Evolutionary conservation across 257 asterid species (phyloP), one percentile per base, ranked within the genome.

Genomic region (Jasminum sambac): DNA sequence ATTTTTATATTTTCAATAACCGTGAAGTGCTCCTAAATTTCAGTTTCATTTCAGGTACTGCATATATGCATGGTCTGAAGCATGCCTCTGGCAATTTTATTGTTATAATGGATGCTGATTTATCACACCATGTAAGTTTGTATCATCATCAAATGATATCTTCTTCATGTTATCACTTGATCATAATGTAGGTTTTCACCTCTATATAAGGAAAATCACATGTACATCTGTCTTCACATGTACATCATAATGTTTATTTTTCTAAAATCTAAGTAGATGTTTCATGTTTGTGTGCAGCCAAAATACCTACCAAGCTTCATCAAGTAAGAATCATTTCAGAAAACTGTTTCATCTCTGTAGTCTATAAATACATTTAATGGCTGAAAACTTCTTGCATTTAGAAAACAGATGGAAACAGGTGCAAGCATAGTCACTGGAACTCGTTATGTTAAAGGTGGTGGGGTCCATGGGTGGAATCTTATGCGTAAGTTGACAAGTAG

Each of bases 401-500:
- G 99, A 84, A 95, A 91, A 76, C 97, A 95, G 86, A 82, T 79
- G 72, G 99, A 88, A 70, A 91, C 99, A 4, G 94, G 90, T 70
- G 97, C 98, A 59, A 87, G 88, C 83, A 95, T 95, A 68, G 97
- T 95, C 63, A 91, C 99, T 74, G 99, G 99, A 70, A 95, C 98
- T 60, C 86, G 98, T 64, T 91, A 95, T 83, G 97, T 95, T 48
- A 80, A 83, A 78, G 93, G 89, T 64, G 97, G 99, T 50, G 99
- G 99, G 17, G 97, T 91, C 48, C 97, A 91, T 57, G 99, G 99
- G 25, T 95, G 99, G 99, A 95, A 84, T 84, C 79, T 95, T 52
- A 91, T 89, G 98, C 96, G 98, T 64, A 95, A 95, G 77, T 73
- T 91, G 87, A 95, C 99, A 2, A 95, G 99, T 84, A 91, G 99